A percentile compares a stretch with the other conserved stretches of the same genome.
Evolutionary conservation across 139 green algal species (phyloP).

Genomic region (Mesostigma viride): DNA sequence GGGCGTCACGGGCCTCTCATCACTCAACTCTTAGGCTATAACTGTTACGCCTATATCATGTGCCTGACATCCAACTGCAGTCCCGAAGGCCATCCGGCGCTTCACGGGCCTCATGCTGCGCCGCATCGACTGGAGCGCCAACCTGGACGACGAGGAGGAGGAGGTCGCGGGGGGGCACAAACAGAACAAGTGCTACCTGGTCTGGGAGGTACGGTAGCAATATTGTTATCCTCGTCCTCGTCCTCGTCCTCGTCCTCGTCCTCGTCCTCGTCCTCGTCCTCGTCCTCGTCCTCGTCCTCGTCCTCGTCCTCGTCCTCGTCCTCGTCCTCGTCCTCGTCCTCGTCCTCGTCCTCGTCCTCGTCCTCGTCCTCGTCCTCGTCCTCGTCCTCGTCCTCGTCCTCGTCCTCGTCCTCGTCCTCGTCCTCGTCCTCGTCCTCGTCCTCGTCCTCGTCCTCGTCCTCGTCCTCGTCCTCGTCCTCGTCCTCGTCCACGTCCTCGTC

Average conservation of each 20-base stretch:
- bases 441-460: too few relatives aligned
- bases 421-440: too few relatives aligned
- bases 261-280: background rate
- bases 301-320: background rate
- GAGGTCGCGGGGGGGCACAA: background rate
- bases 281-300: background rate
- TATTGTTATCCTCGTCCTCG: background rate
- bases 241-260: background rate
- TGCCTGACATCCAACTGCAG: background rate
- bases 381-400: too few relatives aligned
- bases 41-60: background rate
- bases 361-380: too few relatives aligned
- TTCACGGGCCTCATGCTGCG: conserved; percentile 91
- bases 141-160: conserved; percentile 29
- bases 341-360: too few relatives aligned
- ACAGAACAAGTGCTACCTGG: conserved; percentile 31
- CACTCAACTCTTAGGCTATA: background rate
- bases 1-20: conserved; percentile 14
- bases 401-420: too few relatives aligned
- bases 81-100: conserved; percentile 32
- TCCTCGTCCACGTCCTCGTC: too few relatives aligned
- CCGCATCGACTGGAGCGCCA: conserved; percentile 78
- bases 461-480: too few relatives aligned
- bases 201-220: conserved; percentile 30
- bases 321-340: background rate